A percentile compares a stretch with the other conserved stretches of the same genome.
Conservation (phyloP, 23 red algal genomes). For the Pyropia yezoensis region DNA sequence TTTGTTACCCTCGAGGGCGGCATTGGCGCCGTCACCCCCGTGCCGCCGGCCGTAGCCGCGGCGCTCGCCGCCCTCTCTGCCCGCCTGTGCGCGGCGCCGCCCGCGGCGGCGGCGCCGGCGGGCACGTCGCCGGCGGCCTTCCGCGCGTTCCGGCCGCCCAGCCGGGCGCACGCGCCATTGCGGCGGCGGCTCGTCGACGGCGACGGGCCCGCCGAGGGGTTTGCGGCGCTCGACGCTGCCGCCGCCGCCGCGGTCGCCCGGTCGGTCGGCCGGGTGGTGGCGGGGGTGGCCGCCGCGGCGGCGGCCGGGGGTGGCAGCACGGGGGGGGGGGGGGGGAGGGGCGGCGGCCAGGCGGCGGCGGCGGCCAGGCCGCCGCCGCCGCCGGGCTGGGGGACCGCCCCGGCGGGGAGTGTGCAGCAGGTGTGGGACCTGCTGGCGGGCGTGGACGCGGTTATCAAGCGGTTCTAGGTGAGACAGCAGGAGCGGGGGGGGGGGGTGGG, state of each 20-base stretch:
- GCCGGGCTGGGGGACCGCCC: slow-evolving; percentile 1
- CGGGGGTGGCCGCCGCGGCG: slow-evolving; percentile 6
- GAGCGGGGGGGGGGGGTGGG: background rate
- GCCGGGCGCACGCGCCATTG: slow-evolving; percentile 18
- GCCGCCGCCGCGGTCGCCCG: no score
- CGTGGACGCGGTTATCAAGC: slow-evolving; percentile 24
- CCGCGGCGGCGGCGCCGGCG: slow-evolving; percentile 4
- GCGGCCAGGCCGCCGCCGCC: slow-evolving; percentile 8
- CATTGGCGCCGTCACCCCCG: slow-evolving; percentile 33
- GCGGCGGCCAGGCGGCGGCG: slow-evolving; percentile 3
- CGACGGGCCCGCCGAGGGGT: no score
- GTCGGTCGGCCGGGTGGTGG: slow-evolving; percentile 25
- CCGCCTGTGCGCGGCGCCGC: slow-evolving; percentile 5
- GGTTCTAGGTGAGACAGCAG: slow-evolving; percentile 6
- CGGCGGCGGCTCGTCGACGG: slow-evolving; percentile 34
- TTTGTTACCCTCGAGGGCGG: slow-evolving; percentile 51
- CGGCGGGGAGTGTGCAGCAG: slow-evolving; percentile 3
- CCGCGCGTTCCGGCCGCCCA: slow-evolving; percentile 21
- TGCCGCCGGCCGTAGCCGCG: slow-evolving; percentile 16
- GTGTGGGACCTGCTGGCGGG: slow-evolving; percentile 15
- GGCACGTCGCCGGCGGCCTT: slow-evolving; percentile 18
- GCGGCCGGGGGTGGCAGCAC: no score
- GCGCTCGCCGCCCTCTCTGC: slow-evolving; percentile 7
- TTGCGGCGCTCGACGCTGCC: no score
- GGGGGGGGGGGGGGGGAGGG: slow-evolving; percentile 4